phyloP scores from a whole-genome alignment of 176 grass and related monocot species.

The Tillandsia leiboldiana region DNA sequence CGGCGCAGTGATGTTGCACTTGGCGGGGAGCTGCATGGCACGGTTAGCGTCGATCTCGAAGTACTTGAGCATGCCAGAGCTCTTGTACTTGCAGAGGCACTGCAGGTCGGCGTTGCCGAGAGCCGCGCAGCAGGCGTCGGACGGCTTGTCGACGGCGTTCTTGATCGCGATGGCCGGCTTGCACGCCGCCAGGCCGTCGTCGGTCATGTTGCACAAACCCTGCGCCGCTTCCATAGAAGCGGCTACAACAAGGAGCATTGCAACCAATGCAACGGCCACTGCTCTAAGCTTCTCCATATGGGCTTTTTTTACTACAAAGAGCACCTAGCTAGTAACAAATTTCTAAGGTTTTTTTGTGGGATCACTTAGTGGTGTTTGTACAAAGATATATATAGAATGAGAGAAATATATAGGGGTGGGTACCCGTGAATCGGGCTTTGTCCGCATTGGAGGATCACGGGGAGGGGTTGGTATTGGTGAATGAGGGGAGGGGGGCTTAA shows the following conservation, averaged over 20 bases:
- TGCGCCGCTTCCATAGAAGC: background rate
- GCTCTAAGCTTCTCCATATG: constrained; percentile 5
- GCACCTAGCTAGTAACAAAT: background rate
- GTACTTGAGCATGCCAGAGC: background rate
- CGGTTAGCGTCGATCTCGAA: constrained; percentile 23
- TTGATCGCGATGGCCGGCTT: constrained; percentile 2
- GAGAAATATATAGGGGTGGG: background rate
- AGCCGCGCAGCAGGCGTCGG: constrained; percentile 13
- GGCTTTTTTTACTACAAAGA: background rate
- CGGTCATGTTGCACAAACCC: constrained; percentile 10
- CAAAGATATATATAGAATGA: background rate
- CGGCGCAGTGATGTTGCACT: constrained; percentile 13
- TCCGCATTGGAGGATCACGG: constrained; percentile 5
- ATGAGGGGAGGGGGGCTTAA: background rate
- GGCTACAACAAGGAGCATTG: constrained; percentile 9
- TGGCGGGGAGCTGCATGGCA: constrained; percentile 39
- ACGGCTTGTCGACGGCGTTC: background rate
- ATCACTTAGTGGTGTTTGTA: background rate
- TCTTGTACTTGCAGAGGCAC: constrained; percentile 29
- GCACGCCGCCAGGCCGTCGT: background rate
- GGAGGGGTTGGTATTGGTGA: background rate
- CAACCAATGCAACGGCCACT: background rate
- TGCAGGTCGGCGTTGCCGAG: constrained; percentile 1
- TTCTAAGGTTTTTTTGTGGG: background rate
- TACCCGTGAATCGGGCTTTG: constrained; percentile 3